A percentile compares a stretch with the other conserved stretches of the same genome.
Conservation (phyloP, 192 early-diverging fungal species). For the Coemansia sp. region DNA sequence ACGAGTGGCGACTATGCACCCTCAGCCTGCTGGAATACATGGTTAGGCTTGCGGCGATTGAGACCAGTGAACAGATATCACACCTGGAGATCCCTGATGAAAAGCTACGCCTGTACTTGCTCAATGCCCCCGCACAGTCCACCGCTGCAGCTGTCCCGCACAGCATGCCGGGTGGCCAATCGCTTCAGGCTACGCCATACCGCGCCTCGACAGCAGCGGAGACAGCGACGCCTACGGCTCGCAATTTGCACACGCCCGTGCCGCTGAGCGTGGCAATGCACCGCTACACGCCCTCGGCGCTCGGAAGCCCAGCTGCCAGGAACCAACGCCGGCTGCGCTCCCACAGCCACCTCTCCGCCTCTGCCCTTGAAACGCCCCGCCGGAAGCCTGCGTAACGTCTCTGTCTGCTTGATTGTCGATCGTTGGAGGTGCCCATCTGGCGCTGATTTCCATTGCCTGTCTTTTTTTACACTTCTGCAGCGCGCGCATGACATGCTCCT, state of each 20-base stretch:
- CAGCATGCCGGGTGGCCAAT: conserved; percentile 1
- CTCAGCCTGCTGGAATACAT: conserved; percentile 67
- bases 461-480: background rate
- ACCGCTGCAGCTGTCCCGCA: background rate
- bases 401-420: background rate
- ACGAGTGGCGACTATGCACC: conserved; percentile 38
- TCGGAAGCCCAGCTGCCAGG: conserved; percentile 9
- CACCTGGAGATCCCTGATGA: conserved; percentile 70
- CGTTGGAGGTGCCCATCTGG: background rate
- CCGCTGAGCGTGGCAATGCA: conserved; percentile 2
- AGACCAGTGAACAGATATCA: conserved; percentile 61
- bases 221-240: background rate
- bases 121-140: conserved; percentile 1
- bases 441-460: background rate
- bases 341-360: background rate
- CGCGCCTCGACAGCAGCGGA: background rate
- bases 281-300: conserved; percentile 12
- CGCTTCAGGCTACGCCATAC: background rate
- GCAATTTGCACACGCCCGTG: background rate
- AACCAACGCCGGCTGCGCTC: background rate
- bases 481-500: background rate
- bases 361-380: conserved; percentile 8
- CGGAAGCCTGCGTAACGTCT: background rate
- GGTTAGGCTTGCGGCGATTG: conserved; percentile 58
- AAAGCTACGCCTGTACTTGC: conserved; percentile 61